Evolutionary conservation across 371 early-diverging fungal genomes (phyloP).

Genomic region (Circinella umbellata): DNA sequence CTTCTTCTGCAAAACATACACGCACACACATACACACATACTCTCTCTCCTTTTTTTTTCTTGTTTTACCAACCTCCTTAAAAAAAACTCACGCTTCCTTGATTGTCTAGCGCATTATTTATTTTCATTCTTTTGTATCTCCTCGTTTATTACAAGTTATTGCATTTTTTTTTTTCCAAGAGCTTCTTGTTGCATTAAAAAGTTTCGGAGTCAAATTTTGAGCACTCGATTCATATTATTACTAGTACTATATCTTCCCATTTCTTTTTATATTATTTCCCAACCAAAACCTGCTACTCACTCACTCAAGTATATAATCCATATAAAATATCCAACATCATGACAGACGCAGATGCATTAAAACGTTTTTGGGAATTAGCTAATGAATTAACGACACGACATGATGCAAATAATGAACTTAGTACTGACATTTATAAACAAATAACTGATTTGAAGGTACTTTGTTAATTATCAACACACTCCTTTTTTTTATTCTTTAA

Average conservation of each 20-base stretch:
- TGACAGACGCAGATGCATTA: constrained; percentile 40
- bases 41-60: neutral
- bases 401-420: constrained; percentile 40
- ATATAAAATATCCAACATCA: neutral
- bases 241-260: too few relatives aligned
- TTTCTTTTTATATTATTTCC: too few relatives aligned
- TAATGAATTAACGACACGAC: constrained; percentile 36
- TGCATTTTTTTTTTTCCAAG: constrained; percentile 2
- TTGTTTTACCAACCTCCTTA: constrained; percentile 7
- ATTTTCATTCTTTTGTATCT: neutral
- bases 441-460: constrained; percentile 36
- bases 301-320: neutral
- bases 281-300: too few relatives aligned
- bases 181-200: neutral
- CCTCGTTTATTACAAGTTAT: neutral
- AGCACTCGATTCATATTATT: too few relatives aligned
- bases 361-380: constrained; percentile 36
- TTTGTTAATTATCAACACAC: neutral
- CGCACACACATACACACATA: too few relatives aligned
- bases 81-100: neutral
- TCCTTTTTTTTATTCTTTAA: too few relatives aligned
- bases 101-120: too few relatives aligned
- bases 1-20: too few relatives aligned
- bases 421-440: constrained; percentile 26
- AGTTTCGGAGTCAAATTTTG: neutral